Conservation (phyloP, 306 rosid genomes). For the Quercus glauca region DNA sequence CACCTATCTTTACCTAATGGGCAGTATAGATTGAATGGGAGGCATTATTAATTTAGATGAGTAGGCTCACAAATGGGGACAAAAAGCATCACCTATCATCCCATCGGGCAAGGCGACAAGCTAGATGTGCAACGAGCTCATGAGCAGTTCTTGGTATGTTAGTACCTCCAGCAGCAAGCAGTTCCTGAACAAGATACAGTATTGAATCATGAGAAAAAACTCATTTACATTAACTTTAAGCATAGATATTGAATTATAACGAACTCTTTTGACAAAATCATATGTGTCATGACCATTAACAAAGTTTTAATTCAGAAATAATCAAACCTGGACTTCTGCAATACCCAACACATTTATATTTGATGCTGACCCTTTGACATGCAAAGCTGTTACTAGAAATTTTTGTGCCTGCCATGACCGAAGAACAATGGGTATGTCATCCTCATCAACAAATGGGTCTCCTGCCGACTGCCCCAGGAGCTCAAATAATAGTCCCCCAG, state of each 20-base stretch:
- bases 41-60: background rate
- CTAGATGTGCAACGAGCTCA: constrained; percentile 55
- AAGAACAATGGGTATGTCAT: too few relatives aligned
- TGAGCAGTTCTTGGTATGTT: constrained; percentile 46
- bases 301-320: background rate
- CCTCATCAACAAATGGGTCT: too few relatives aligned
- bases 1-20: background rate
- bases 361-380: background rate
- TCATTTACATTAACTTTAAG: constrained; percentile 1
- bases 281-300: background rate
- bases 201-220: background rate
- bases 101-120: constrained; percentile 64
- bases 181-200: constrained; percentile 33
- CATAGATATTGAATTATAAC: background rate
- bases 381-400: too few relatives aligned
- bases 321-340: too few relatives aligned
- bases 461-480: too few relatives aligned
- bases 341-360: too few relatives aligned
- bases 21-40: background rate
- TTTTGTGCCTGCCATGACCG: too few relatives aligned
- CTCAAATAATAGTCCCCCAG: too few relatives aligned
- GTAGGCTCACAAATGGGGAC: constrained; percentile 10
- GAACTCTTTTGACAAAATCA: background rate
- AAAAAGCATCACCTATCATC: constrained; percentile 50
- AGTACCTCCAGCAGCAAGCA: constrained; percentile 52